Evolutionary conservation across 768 basidiomycete species (phyloP).

Genomic region (Tulasnella sp.): DNA sequence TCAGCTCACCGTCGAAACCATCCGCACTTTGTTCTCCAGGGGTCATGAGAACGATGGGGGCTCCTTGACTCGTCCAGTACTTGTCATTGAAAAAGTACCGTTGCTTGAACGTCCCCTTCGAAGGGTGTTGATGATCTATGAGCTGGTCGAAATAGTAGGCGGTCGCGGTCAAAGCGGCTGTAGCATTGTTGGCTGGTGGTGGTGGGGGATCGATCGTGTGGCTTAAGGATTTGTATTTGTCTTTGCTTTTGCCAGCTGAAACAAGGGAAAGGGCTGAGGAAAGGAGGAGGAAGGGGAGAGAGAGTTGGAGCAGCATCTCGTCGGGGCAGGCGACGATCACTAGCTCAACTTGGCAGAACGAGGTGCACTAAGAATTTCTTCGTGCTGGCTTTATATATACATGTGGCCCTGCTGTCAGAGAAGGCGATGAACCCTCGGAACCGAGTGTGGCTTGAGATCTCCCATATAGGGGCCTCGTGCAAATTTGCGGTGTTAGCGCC

Average conservation of each 20-base stretch:
- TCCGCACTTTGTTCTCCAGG: constrained; percentile 22
- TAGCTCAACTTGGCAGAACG: too few species aligned
- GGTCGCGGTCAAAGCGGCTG: not conserved
- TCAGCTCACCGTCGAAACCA: not conserved
- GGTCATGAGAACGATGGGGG: constrained; percentile 16
- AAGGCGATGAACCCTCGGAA: too few species aligned
- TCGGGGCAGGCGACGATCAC: too few species aligned
- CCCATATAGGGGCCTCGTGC: too few species aligned
- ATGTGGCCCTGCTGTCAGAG: too few species aligned
- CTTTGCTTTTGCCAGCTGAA: too few species aligned
- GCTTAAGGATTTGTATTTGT: too few species aligned
- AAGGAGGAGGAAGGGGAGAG: not conserved
- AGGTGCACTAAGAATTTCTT: too few species aligned
- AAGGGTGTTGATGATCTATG: constrained; percentile 26
- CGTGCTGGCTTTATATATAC: too few species aligned
- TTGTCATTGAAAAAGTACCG: constrained; percentile 22
- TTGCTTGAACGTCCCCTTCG: constrained; percentile 28
- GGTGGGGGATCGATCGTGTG: too few species aligned
- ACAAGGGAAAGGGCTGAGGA: not conserved
- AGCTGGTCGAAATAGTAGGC: constrained; percentile 25
- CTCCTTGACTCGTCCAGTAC: not conserved
- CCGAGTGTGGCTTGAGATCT: too few species aligned
- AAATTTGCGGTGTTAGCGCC: too few species aligned
- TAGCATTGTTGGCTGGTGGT: not conserved
- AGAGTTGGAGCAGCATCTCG: not conserved